A percentile compares a stretch with the other conserved stretches of the same genome.
phyloP scores from a whole-genome alignment of 371 early-diverging fungal genomes.

The Mortierella sp. region DNA sequence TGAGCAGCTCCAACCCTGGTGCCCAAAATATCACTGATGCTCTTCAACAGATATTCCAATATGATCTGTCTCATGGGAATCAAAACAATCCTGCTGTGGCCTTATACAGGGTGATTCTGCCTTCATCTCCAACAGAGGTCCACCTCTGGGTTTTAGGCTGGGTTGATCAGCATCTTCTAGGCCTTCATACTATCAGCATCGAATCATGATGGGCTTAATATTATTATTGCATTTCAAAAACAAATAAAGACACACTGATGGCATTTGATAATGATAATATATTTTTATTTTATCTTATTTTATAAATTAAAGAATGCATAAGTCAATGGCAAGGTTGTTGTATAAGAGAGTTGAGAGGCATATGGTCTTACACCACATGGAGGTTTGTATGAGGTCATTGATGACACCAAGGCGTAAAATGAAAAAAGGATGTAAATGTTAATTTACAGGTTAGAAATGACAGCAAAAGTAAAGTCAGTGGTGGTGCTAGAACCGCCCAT shows the following conservation, averaged over 20 bases:
- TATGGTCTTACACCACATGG: too few relatives aligned
- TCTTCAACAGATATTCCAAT: slow-evolving; percentile 12
- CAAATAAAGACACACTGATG: too few relatives aligned
- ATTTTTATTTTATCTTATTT: too few relatives aligned
- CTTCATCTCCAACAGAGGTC: slow-evolving; percentile 31
- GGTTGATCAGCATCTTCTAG: slow-evolving; percentile 33
- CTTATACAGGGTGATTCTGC: slow-evolving; percentile 30
- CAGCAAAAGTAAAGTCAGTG: slow-evolving; percentile 90
- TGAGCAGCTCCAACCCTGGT: slow-evolving; percentile 28
- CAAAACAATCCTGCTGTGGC: neutral
- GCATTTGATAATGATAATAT: too few relatives aligned
- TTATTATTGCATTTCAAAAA: too few relatives aligned
- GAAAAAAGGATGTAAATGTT: too few relatives aligned
- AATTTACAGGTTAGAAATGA: slow-evolving; percentile 74
- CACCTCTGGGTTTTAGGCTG: slow-evolving; percentile 50
- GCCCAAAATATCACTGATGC: slow-evolving; percentile 18
- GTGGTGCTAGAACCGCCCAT: slow-evolving; percentile 84
- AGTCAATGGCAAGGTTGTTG: too few relatives aligned
- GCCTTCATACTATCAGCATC: slow-evolving; percentile 43
- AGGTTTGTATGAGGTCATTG: too few relatives aligned
- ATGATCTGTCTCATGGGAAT: slow-evolving; percentile 1
- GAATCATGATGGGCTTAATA: slow-evolving; percentile 20
- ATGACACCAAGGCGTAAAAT: too few relatives aligned
- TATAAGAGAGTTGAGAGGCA: too few relatives aligned
- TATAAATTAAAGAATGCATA: too few relatives aligned